A percentile compares a stretch with the other conserved stretches of the same genome.
phyloP scores from a whole-genome alignment of 2,329 filamentous ascomycete genomes.

The Sodiomyces alkalinus region DNA sequence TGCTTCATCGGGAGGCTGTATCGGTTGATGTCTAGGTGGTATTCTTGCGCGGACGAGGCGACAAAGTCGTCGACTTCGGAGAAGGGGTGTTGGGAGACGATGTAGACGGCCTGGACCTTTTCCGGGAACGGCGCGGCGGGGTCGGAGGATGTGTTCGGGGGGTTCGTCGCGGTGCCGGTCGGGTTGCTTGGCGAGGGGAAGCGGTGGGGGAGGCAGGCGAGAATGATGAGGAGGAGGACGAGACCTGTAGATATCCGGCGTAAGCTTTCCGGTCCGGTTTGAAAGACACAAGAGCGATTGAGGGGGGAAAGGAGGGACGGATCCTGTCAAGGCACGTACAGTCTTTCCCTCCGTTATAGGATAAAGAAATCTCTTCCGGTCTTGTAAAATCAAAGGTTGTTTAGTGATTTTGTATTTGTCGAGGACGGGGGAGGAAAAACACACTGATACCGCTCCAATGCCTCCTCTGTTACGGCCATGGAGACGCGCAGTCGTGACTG shows the following conservation, averaged over 20 bases:
- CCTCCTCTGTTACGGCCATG: constrained; percentile 58
- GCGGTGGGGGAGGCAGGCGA: constrained; percentile 41
- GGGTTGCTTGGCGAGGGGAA: too few species aligned
- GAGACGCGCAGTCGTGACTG: constrained; percentile 63
- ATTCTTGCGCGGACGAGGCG: constrained; percentile 43
- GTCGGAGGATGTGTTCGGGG: constrained; percentile 11
- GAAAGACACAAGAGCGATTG: too few species aligned
- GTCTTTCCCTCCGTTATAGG: constrained; percentile 97
- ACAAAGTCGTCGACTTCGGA: constrained; percentile 79
- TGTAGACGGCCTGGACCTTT: constrained; percentile 69
- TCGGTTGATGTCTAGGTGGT: constrained; percentile 61
- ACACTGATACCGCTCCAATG: constrained; percentile 61
- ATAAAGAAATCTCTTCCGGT: constrained; percentile 66
- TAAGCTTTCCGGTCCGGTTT: too few species aligned
- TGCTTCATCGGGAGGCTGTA: constrained; percentile 69
- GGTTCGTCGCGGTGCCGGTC: constrained; percentile 13
- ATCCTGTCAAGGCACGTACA: too few species aligned
- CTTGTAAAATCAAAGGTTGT: too few species aligned
- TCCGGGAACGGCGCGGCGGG: constrained; percentile 17
- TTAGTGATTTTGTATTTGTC: too few species aligned
- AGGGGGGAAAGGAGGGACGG: too few species aligned
- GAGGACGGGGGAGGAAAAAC: too few species aligned
- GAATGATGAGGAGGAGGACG: constrained; percentile 75
- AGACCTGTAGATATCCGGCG: too few species aligned
- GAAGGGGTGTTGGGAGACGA: constrained; percentile 74